phyloP scores from a whole-genome alignment of 345 rosid genomes.

The Trapa incisa region DNA sequence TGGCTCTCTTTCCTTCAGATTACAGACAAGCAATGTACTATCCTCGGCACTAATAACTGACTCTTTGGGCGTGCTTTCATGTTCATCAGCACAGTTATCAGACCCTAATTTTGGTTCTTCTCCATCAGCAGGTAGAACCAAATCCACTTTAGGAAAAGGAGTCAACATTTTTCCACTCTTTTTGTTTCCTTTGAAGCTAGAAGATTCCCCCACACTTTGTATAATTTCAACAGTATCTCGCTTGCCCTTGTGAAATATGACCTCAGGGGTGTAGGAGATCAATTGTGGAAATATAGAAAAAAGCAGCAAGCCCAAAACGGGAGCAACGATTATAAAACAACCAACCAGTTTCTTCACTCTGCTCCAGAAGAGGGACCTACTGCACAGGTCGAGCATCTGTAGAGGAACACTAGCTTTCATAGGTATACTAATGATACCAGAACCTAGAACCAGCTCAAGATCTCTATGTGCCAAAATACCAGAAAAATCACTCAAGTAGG shows the following conservation, averaged over 20 bases:
- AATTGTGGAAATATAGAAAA: constrained; percentile 30
- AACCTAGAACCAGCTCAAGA: constrained; percentile 43
- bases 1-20: constrained; percentile 10
- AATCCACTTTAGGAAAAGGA: constrained; percentile 27
- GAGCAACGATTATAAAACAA: constrained; percentile 32
- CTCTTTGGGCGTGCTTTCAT: constrained; percentile 6
- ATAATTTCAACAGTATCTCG: constrained; percentile 15
- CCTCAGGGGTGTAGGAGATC: constrained; percentile 21
- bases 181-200: constrained; percentile 16
- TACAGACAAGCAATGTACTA: constrained; percentile 13
- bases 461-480: constrained; percentile 34
- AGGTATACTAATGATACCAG: constrained; percentile 53
- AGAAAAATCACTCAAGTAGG: constrained; percentile 42
- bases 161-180: constrained; percentile 17
- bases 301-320: constrained; percentile 29
- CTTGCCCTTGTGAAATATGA: constrained; percentile 21
- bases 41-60: constrained; percentile 8
- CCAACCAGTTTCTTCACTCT: constrained; percentile 37
- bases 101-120: constrained; percentile 17
- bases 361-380: constrained; percentile 46
- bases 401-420: constrained; percentile 57
- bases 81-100: constrained; percentile 12
- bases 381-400: constrained; percentile 43
- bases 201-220: constrained; percentile 27
- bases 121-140: constrained; percentile 29